Evolutionary conservation across 441 rosid genomes (phyloP).

Genomic region (Populus hybrid): DNA sequence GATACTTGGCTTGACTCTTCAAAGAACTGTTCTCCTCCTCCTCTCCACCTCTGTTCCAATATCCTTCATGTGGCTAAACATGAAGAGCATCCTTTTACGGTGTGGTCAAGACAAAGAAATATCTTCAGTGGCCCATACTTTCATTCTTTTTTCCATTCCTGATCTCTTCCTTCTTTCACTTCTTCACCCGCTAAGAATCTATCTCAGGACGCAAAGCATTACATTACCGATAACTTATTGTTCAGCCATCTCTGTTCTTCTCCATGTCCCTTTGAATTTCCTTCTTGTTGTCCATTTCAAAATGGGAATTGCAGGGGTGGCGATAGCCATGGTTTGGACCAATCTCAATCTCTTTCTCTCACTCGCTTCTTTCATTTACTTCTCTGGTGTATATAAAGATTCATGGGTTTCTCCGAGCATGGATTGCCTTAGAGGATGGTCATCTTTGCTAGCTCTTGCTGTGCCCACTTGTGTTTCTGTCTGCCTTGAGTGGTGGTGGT

Average conservation of each 20-base stretch:
- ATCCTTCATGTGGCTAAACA: conserved; percentile 77
- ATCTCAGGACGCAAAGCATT: conserved; percentile 79
- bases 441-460: conserved; percentile 72
- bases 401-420: conserved; percentile 80
- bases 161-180: conserved; percentile 88
- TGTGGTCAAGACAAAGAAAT: conserved; percentile 82
- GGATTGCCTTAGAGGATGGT: conserved; percentile 82
- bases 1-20: conserved; percentile 89
- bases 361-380: conserved; percentile 59
- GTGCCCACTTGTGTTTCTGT: conserved; percentile 90
- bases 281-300: conserved; percentile 69
- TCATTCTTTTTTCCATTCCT: conserved; percentile 73
- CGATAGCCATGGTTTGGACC: conserved; percentile 88
- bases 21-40: conserved; percentile 89
- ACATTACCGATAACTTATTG: conserved; percentile 87
- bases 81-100: conserved; percentile 64
- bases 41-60: conserved; percentile 79
- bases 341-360: conserved; percentile 75
- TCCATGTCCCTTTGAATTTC: conserved; percentile 23
- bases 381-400: conserved; percentile 65
- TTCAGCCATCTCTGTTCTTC: conserved; percentile 74
- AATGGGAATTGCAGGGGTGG: conserved; percentile 85
- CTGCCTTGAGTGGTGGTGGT: conserved; percentile 99
- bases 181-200: conserved; percentile 87
- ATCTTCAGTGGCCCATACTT: conserved; percentile 75